Evolutionary conservation across 1,139 yeast genomes (phyloP).

Genomic region (Hansenula lynferdii): DNA sequence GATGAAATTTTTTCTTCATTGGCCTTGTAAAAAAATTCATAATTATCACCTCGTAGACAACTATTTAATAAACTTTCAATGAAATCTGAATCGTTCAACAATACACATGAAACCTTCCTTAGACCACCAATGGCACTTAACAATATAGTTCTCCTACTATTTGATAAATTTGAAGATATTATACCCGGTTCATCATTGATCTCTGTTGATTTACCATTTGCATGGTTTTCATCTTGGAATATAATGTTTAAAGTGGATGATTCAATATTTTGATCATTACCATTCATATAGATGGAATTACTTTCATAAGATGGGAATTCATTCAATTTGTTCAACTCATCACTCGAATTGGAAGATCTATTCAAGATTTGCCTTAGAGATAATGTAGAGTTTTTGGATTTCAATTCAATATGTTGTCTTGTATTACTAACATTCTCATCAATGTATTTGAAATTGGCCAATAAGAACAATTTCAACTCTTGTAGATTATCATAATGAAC

Average conservation of each 20-base stretch:
- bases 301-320: slow-evolving; percentile 8
- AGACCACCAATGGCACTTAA: slow-evolving; percentile 49
- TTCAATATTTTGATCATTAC: slow-evolving; percentile 13
- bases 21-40: slow-evolving; percentile 8
- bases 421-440: slow-evolving; percentile 17
- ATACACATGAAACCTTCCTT: slow-evolving; percentile 38
- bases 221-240: slow-evolving; percentile 25
- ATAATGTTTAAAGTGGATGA: slow-evolving; percentile 15
- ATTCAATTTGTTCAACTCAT: slow-evolving; percentile 1
- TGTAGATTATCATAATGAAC: slow-evolving; percentile 40
- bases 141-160: slow-evolving; percentile 24
- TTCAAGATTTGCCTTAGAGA: slow-evolving; percentile 18
- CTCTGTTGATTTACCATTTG: slow-evolving; percentile 26
- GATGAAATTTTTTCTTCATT: slow-evolving; percentile 6
- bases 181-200: slow-evolving; percentile 35
- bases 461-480: slow-evolving; percentile 35
- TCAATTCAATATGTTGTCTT: slow-evolving; percentile 12
- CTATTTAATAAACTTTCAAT: slow-evolving; percentile 10
- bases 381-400: slow-evolving; percentile 15
- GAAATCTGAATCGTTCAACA: slow-evolving; percentile 20
- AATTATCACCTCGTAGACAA: slow-evolving; percentile 7
- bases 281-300: slow-evolving; percentile 16
- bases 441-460: slow-evolving; percentile 28
- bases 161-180: slow-evolving; percentile 17
- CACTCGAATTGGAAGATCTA: slow-evolving; percentile 5